Evolutionary conservation across 768 basidiomycete species (phyloP), one percentile per base, ranked within the genome.

Genomic region (Suillus occidentalis): DNA sequence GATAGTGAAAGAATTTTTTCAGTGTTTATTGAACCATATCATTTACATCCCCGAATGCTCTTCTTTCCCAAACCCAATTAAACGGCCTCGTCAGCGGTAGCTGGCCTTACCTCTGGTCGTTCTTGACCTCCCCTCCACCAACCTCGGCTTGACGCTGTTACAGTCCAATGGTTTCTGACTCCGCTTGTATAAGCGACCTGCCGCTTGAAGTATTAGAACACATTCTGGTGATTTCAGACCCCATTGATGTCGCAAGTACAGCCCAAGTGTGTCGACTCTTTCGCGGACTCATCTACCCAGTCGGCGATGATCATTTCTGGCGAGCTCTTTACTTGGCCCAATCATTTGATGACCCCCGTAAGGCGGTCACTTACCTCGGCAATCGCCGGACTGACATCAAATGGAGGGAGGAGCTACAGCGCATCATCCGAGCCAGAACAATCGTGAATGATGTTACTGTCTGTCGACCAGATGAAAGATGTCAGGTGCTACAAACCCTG

Each of bases 291-390:
- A 73, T 90, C 28, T 87, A 89, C 68, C 61, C 72, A 50, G 66
- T 79, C 2, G 74, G 75, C 10, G 80, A 84, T 67, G 77, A 77
- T 34, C 77, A 84, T 57, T 75, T 90, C 43, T 92, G 91, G 91
- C 82, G 88, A 9, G 76, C 74, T 10, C 79, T 92, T 6, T 92
- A 91, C 73, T 86, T 92, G 50, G 69, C 75, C 0, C 83, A 86
- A 63, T 80, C 83, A 0, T 81, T 90, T 63, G 91, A 92, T 65
- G 89, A 92, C 68, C 89, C 86, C 1, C 77, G 86, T 10, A 60
- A 62, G n/a, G 83, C 86, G 55, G 69, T 84, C 6, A 80, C 79
- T 3, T 74, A 76, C 13, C 73, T 68, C 65, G 79, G 76, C 22
- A 52, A 22, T 34, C 66, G 22, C 68, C 74, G 70, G 3, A 53